These are phyloP conservation scores for Paramecium pentaurelia DNA, from an alignment of 73 alveolate species.

Conservation along the genomic window DNA sequence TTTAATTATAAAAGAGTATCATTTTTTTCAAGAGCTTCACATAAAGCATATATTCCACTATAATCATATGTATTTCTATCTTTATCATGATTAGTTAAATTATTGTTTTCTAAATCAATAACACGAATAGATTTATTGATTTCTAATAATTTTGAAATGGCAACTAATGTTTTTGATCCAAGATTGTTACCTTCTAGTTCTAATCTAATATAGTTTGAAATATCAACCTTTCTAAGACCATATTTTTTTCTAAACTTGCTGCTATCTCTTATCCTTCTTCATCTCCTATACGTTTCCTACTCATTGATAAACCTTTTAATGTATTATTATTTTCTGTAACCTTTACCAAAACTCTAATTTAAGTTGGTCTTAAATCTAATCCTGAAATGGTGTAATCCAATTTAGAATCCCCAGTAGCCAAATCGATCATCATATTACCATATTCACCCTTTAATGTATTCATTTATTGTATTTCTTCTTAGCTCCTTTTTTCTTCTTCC, in stretches of 20 bases:
- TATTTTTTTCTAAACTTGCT: constrained; percentile 57
- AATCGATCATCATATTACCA: constrained; percentile 58
- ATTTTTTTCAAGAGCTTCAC: constrained; percentile 62
- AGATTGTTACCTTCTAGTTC: constrained; percentile 67
- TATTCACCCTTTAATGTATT: constrained; percentile 55
- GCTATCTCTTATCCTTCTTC: constrained; percentile 55
- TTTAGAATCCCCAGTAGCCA: constrained; percentile 22
- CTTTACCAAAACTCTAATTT: constrained; percentile 52
- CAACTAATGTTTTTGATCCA: constrained; percentile 57
- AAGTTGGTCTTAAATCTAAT: constrained; percentile 58
- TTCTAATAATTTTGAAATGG: constrained; percentile 60
- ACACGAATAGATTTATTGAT: constrained; percentile 49
- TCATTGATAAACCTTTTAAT: constrained; percentile 54
- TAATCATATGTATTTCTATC: constrained; percentile 12
- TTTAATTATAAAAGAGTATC: constrained; percentile 57
- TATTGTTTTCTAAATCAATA: constrained; percentile 67
- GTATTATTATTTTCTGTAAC: constrained; percentile 54
- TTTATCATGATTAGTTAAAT: constrained; percentile 48
- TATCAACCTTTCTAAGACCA: constrained; percentile 55
- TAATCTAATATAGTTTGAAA: neutral
- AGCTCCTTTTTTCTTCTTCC: constrained; percentile 39
- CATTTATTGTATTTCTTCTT: constrained; percentile 48
- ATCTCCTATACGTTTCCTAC: constrained; percentile 56
- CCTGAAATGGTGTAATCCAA: constrained; percentile 60
- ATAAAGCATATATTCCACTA: constrained; percentile 52